Base-by-base conservation (phyloP, 2,329 filamentous ascomycete species). In the Xylogone sp. region DNA sequence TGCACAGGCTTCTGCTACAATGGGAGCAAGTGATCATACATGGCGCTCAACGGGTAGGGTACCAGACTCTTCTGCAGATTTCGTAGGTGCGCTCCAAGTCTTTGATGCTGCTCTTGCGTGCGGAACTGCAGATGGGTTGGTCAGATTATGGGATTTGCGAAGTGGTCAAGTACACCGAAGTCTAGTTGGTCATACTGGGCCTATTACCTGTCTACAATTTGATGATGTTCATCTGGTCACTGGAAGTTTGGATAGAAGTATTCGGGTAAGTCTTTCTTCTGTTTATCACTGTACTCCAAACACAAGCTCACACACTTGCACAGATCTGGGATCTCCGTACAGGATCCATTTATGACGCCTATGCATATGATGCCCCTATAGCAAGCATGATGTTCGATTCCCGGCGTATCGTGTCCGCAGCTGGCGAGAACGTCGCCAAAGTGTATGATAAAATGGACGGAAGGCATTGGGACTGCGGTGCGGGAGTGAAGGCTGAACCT, bases 271-370 rank as follows among this genome's bases (percentile, higher is more conserved):
- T 79, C 20, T 10, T 46, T 6, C 29, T 3, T 16, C 24, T n/a
- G n/a, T n/a, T n/a, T n/a, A n/a, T n/a, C n/a, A n/a, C n/a, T n/a
- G n/a, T n/a, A n/a, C n/a, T n/a, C n/a, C n/a, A n/a, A n/a, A n/a
- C n/a, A n/a, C n/a, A n/a, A n/a, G n/a, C 59, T 58, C 53, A 68
- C 68, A 59, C 68, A 57, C 50, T 2, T 20, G 12, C 21, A n/a
- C 65, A 97, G 92, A 97, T 99, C 67, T 99, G 94, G 94, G 94
- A 99, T 71, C 86, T 99, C 51, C 88, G 94, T 50, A 97, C 91
- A 12, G 94, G 94, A 44, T 92, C 91, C 29, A 97, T 99, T 61
- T 88, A 88, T 68, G 94, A 99, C 68, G 94, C 93, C 18, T 99
- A 92, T 69, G 94, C 93, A 20, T 99, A 97, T 71, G 92, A 97